Percentiles rank a stretch among this genome's conserved stretches.
Conservation (phyloP, 176 grass and related monocot species). For the Aechmea fasciata region DNA sequence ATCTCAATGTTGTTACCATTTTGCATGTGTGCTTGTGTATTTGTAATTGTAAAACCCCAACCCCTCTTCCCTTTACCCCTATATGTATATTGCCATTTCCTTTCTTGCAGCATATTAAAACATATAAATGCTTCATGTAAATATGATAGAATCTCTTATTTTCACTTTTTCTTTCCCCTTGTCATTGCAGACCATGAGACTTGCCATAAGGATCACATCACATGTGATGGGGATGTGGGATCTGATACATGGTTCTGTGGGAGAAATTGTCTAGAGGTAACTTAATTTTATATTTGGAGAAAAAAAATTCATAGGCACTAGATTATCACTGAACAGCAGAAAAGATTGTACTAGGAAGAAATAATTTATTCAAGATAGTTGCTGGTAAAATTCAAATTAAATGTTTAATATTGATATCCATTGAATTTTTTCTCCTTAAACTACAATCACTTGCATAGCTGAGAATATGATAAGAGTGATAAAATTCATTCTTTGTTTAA, state of each 20-base stretch:
- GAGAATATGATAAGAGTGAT: no score
- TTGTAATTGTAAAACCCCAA: neutral
- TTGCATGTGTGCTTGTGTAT: neutral
- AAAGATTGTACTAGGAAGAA: neutral
- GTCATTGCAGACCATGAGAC: conserved; percentile 38
- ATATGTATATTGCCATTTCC: neutral
- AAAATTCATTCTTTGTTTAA: no score
- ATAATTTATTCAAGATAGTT: neutral
- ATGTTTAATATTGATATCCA: neutral
- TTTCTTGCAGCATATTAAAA: neutral
- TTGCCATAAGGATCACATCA: conserved; percentile 33
- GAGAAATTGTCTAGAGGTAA: conserved; percentile 53
- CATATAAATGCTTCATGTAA: neutral
- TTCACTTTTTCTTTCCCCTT: conserved; percentile 21
- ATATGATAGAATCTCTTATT: conserved; percentile 10
- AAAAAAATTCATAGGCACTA: neutral
- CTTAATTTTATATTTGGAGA: conserved; percentile 12
- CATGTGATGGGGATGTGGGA: conserved; percentile 24
- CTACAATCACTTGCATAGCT: no score
- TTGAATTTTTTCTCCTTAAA: neutral
- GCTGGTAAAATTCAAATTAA: neutral
- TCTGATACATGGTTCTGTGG: conserved; percentile 58
- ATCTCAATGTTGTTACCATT: conserved; percentile 1
- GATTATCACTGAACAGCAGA: neutral
- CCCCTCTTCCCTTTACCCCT: neutral